Evolutionary conservation across 1,284 basidiomycete species (phyloP), one percentile per base, ranked within the genome.

Genomic region (Sporisorium scitamineum): DNA sequence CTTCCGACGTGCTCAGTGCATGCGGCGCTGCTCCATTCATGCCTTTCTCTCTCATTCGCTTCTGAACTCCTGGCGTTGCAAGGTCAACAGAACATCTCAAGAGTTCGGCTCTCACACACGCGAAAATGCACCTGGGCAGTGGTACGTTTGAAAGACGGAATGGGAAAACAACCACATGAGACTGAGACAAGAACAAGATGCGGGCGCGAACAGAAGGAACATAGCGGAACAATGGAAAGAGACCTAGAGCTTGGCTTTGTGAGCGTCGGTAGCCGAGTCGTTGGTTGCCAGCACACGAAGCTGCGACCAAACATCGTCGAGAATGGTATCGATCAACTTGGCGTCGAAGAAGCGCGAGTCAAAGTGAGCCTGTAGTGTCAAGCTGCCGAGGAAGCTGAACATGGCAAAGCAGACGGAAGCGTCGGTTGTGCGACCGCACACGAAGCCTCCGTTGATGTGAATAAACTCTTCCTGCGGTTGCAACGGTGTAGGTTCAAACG

Each of bases 261-360:
- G 51, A 26, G 27, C 45, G 26, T 55, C 45, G 22, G 22, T 45
- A 14, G 39, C 41, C 8, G 44, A 22, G 24, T 34, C 54, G 26
- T 27, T 53, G 34, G 54, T 42, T 11, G 58, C 65, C 7, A 59
- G 55, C 10, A 29, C 26, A 39, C 65, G 41, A 2, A 67, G 50
- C 41, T 67, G 58, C 16, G 32, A 34, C 41, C 55, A 24, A 2
- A 69, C 66, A 22, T 62, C 55, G 29, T 69, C 66, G 22, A 69
- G 52, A 22, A 69, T 69, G 9, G 45, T 47, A 11, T 62, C 55
- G 60, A 69, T 45, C 51, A 69, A 44, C 41, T 62, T 51, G 2
- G 66, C 55, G 47, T 69, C 66, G 29, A 69, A 69, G 60, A 69
- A 69, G 31, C 56, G 60, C 37, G 66, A 69, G 41, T 69, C 66